Evolutionary conservation across 495 filamentous ascomycete genomes (phyloP).

Genomic region (Peziza echinospora): DNA sequence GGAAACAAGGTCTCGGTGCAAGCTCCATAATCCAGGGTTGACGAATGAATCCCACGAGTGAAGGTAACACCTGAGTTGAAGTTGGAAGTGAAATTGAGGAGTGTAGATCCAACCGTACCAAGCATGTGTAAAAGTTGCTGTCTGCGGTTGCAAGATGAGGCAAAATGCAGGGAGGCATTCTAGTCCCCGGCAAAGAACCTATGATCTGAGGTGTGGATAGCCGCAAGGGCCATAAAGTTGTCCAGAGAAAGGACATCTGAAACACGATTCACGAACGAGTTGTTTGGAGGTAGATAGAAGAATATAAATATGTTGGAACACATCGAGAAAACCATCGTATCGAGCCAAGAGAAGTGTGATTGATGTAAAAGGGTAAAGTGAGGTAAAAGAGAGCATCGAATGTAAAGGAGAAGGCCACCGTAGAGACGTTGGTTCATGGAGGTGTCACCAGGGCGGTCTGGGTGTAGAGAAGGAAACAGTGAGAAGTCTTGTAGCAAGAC

Average conservation of each 20-base stretch:
- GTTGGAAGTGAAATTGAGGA: too few relatives aligned
- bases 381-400: not conserved
- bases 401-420: not conserved
- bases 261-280: not conserved
- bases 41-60: not conserved
- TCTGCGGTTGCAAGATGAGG: too few relatives aligned
- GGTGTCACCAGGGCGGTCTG: not conserved
- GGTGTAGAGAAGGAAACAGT: not conserved
- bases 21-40: not conserved
- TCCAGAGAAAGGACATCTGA: not conserved
- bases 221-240: not conserved
- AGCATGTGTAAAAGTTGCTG: too few relatives aligned
- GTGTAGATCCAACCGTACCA: too few relatives aligned
- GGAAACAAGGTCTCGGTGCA: too few relatives aligned
- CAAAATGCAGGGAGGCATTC: too few relatives aligned
- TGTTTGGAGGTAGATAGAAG: not conserved
- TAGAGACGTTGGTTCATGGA: too few relatives aligned
- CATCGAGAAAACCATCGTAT: not conserved
- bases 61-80: too few relatives aligned
- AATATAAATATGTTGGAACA: not conserved
- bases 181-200: too few relatives aligned
- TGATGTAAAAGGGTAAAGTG: not conserved
- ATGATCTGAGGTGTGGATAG: not conserved
- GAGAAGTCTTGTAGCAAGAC: not conserved
- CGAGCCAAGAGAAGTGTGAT: not conserved